phyloP scores from a whole-genome alignment of 1,139 yeast genomes.

The Blastobotrys arbuscula region DNA sequence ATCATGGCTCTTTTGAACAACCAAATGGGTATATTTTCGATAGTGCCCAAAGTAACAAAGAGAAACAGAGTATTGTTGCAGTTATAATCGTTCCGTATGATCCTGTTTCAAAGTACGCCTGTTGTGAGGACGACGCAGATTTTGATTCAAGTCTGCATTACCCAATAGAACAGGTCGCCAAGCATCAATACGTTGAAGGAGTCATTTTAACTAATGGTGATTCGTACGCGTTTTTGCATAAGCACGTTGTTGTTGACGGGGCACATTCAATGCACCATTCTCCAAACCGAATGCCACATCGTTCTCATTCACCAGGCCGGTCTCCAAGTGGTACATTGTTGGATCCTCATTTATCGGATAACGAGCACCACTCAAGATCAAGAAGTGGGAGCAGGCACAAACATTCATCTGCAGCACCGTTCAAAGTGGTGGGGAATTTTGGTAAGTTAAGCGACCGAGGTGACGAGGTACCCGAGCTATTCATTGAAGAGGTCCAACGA shows the following conservation, averaged over 20 bases:
- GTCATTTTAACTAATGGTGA: constrained; percentile 9
- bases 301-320: neutral
- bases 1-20: constrained; percentile 10
- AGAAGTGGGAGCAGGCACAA: neutral
- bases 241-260: neutral
- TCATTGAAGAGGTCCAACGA: constrained; percentile 4
- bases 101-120: constrained; percentile 8
- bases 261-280: constrained; percentile 1
- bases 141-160: constrained; percentile 5
- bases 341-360: neutral
- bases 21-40: constrained; percentile 11
- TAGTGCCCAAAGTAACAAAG: neutral
- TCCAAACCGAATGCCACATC: neutral
- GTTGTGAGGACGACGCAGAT: constrained; percentile 11
- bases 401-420: neutral
- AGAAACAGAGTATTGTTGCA: constrained; percentile 5
- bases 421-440: constrained; percentile 4
- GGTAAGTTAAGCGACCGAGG: constrained; percentile 8
- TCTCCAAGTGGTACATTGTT: neutral
- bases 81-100: constrained; percentile 9
- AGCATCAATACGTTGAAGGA: constrained; percentile 7
- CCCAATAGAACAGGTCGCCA: constrained; percentile 5
- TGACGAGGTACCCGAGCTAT: constrained; percentile 9
- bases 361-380: neutral
- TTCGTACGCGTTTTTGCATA: constrained; percentile 8